Evolutionary conservation across 129 eudicot genomes (phyloP), one percentile per base, ranked within the genome.

Genomic region (Tagetes erecta): DNA sequence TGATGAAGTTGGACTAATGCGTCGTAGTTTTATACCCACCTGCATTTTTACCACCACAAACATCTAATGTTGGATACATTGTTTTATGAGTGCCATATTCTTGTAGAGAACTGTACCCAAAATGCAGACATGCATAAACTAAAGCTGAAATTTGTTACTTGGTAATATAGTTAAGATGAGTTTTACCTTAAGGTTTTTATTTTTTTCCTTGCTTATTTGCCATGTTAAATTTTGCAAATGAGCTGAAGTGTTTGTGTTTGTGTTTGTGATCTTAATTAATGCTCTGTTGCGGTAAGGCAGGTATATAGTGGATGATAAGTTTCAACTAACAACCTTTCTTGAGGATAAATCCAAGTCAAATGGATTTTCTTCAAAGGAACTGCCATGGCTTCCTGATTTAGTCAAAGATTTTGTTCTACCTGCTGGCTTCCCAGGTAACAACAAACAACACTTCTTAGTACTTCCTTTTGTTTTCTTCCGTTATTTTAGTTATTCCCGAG

Each of bases 341-440:
- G 92, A 91, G 65, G 80, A 85, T 62, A 76, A 46, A 12, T 39
- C 86, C 42, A 70, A 67, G 74, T 38, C 75, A 31, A 77, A 76
- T 64, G 80, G 82, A 45, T 72, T 52, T 70, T 75, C 86, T 34
- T 67, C 64, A 5, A 52, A 51, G 30, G 83, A 83, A 57, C 73
- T 95, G 50, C 80, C 85, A 53, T 91, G 94, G 99, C 87, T 95
- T 78, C 99, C 99, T 49, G 83, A 82, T 81, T 36, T 50, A 64
- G 76, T 95, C 66, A 95, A 85, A 69, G 97, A 86, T 78, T 91
- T 95, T 68, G 75, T 91, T 55, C 79, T 95, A 30, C 99, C 99
- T 68, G 83, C 99, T 36, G 99, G 97, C 33, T 95, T 80, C 81
- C 99, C 99, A 50, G 97, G 99, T 88, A 65, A 38, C 63, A 55